phyloP scores from a whole-genome alignment of 352 stramenopile genomes.

The Globisporangium okanoganense region DNA sequence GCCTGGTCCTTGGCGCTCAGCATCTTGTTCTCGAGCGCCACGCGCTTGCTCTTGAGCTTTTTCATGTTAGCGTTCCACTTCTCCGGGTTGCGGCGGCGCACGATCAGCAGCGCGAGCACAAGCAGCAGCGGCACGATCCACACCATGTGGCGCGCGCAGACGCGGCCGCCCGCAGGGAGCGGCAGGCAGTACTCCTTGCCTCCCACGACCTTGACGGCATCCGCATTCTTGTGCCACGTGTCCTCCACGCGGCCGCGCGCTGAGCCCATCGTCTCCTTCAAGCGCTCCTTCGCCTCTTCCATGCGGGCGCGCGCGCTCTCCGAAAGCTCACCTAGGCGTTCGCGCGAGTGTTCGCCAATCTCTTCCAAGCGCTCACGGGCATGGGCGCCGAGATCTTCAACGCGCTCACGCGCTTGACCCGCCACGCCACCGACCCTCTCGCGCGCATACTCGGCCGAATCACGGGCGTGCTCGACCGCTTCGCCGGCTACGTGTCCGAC shows the following conservation, averaged over 20 bases:
- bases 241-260: constrained; percentile 39
- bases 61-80: constrained; percentile 57
- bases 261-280: constrained; percentile 39
- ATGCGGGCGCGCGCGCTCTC: constrained; percentile 20
- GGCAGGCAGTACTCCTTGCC: constrained; percentile 52
- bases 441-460: constrained; percentile 24
- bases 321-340: constrained; percentile 20
- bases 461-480: constrained; percentile 9
- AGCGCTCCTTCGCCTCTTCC: constrained; percentile 36
- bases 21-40: constrained; percentile 42
- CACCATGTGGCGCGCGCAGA: constrained; percentile 43
- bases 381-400: constrained; percentile 24
- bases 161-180: constrained; percentile 28
- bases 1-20: constrained; percentile 38
- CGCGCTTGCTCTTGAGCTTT: constrained; percentile 41
- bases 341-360: constrained; percentile 23
- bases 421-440: constrained; percentile 15
- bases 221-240: constrained; percentile 50
- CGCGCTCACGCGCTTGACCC: constrained; percentile 13
- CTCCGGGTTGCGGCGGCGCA: constrained; percentile 64
- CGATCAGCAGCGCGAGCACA: constrained; percentile 28
- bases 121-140: constrained; percentile 43
- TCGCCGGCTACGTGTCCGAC: constrained; percentile 27
- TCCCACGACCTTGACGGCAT: constrained; percentile 38
- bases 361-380: constrained; percentile 34